phyloP scores from a whole-genome alignment of 1,139 yeast species.

The Trichomonascaceae sp. region DNA sequence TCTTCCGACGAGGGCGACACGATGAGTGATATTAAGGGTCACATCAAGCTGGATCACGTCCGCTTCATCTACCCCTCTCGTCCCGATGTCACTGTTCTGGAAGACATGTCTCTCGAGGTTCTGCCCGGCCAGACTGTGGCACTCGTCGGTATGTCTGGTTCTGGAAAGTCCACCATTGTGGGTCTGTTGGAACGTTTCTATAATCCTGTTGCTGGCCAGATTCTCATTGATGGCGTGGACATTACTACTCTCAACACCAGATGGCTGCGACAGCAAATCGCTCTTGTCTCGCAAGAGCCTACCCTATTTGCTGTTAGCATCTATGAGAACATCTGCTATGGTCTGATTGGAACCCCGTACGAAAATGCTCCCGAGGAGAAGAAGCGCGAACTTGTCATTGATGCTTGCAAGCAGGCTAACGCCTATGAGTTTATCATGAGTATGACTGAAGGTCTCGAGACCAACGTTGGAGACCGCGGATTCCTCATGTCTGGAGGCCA shows the following conservation, averaged over 20 bases:
- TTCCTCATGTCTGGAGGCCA: constrained; percentile 67
- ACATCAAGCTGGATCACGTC: constrained; percentile 52
- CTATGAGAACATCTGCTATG: constrained; percentile 67
- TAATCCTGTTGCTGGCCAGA: constrained; percentile 44
- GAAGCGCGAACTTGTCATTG: constrained; percentile 22
- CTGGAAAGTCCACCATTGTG: constrained; percentile 81
- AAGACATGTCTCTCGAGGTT: constrained; percentile 47
- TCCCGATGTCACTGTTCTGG: constrained; percentile 57
- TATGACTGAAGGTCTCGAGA: constrained; percentile 33
- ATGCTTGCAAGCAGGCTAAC: constrained; percentile 29
- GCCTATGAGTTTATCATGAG: constrained; percentile 30
- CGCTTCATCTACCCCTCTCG: constrained; percentile 79
- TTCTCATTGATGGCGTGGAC: constrained; percentile 54
- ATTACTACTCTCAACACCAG: constrained; percentile 54
- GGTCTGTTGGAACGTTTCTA: constrained; percentile 62
- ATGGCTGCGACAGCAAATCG: constrained; percentile 60
- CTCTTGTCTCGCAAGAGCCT: constrained; percentile 87
- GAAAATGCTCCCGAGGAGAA: constrained; percentile 30
- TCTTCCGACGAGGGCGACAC: constrained; percentile 21
- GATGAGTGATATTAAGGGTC: constrained; percentile 27
- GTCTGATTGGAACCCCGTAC: constrained; percentile 41
- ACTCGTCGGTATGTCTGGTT: constrained; percentile 84
- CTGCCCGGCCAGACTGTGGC: constrained; percentile 70
- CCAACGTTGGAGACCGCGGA: constrained; percentile 45
- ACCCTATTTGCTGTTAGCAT: constrained; percentile 67